These are phyloP conservation scores for Talaromyces sp. DNA, from an alignment of 2,329 filamentous ascomycete species.

Conservation along the genomic window DNA sequence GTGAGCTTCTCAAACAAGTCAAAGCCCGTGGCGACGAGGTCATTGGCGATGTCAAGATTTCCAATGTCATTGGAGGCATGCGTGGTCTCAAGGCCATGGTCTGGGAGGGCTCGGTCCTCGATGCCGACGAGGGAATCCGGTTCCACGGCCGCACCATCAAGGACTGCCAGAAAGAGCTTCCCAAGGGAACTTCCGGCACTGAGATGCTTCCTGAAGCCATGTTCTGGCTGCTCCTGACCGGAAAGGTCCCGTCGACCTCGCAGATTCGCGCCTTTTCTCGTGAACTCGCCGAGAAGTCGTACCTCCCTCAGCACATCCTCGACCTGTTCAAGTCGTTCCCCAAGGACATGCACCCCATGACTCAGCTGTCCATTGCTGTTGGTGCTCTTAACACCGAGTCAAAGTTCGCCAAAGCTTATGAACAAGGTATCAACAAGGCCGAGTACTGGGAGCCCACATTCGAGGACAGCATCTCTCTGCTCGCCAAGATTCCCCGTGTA, in stretches of 20 bases:
- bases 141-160: conserved; percentile 98
- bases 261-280: conserved; percentile 81
- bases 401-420: conserved; percentile 89
- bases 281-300: conserved; percentile 80
- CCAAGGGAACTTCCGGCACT: conserved; percentile 82
- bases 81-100: conserved; percentile 96
- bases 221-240: conserved; percentile 98
- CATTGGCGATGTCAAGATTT: conserved; percentile 88
- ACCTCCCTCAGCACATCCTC: conserved; percentile 75
- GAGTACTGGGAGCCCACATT: conserved; percentile 99
- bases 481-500: conserved; percentile 94
- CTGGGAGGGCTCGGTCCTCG: conserved; percentile 96
- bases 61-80: conserved; percentile 95
- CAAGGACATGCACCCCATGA: conserved; percentile 92
- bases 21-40: conserved; percentile 78
- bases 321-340: conserved; percentile 90
- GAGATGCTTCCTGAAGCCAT: conserved; percentile 99
- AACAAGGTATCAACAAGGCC: conserved; percentile 83
- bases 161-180: conserved; percentile 89
- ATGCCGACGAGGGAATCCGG: conserved; percentile 93
- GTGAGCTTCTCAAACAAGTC: conserved; percentile 88
- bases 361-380: conserved; percentile 91
- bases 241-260: conserved; percentile 75
- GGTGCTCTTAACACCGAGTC: conserved; percentile 95
- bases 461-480: conserved; percentile 86